Conservation (phyloP, 108 stramenopile genomes). For the Skeletonema grethae region DNA sequence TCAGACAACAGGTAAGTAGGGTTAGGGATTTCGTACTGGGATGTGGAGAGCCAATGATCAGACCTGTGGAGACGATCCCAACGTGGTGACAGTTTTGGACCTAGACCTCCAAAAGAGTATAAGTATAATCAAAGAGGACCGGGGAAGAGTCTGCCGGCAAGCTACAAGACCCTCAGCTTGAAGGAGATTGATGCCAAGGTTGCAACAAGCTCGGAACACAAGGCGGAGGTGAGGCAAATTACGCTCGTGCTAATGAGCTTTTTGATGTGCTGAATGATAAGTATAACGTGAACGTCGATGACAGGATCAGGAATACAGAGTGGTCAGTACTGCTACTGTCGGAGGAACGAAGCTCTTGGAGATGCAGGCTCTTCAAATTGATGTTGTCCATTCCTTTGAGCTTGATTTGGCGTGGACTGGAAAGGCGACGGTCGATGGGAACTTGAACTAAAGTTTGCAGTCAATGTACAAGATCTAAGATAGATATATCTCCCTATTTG, state of each 20-base stretch:
- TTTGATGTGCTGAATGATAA: slow-evolving; percentile 32
- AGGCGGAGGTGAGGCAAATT: slow-evolving; percentile 27
- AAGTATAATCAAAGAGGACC: slow-evolving; percentile 28
- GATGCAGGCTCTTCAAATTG: too few relatives aligned
- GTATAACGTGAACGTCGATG: slow-evolving; percentile 54
- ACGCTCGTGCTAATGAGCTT: slow-evolving; percentile 52
- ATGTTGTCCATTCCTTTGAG: too few relatives aligned
- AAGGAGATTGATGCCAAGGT: slow-evolving; percentile 31
- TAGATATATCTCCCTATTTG: too few relatives aligned
- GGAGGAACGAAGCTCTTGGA: slow-evolving; percentile 8
- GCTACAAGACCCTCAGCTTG: too few relatives aligned
- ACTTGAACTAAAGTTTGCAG: too few relatives aligned
- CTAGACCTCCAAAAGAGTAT: slow-evolving; percentile 30
- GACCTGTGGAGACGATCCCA: slow-evolving; percentile 1
- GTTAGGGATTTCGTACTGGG: too few relatives aligned
- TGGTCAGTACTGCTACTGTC: slow-evolving; percentile 35
- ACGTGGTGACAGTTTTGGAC: not conserved
- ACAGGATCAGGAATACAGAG: slow-evolving; percentile 38
- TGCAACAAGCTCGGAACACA: slow-evolving; percentile 40
- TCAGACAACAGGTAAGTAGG: too few relatives aligned
- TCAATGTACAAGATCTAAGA: too few relatives aligned
- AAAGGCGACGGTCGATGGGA: too few relatives aligned
- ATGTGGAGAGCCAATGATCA: slow-evolving; percentile 61
- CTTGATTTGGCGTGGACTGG: too few relatives aligned
- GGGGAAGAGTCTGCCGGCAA: slow-evolving; percentile 30